Evolutionary conservation across 768 basidiomycete species (phyloP), one percentile per base, ranked within the genome.

Genomic region (Neoboletus brunneissimus): DNA sequence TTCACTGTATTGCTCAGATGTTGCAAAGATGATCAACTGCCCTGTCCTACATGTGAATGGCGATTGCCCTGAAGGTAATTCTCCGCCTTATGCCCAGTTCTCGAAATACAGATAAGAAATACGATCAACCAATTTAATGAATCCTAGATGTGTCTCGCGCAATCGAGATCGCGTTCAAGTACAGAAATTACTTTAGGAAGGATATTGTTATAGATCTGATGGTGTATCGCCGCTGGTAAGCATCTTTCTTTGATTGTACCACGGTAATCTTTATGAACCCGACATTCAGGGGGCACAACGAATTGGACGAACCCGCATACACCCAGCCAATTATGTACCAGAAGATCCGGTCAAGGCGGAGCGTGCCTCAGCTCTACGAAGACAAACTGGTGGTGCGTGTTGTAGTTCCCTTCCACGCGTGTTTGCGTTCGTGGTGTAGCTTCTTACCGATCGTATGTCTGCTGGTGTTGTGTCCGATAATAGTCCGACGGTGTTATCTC

Each of bases 281-380:
- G 37, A 51, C 55, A 25, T 29, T 48, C 58, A 85, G 91, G 83
- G 84, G 92, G 2, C 93, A 94, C 68, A 95, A 95, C 64, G 93
- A 94, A 70, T 79, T 94, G 31, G 91, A 94, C 65, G 81, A 94
- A 50, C 91, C 91, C 0, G 83, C 84, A 16, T 89, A 93, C 68
- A 96, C 94, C 0, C 88, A 88, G 56, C 94, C 94, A 0, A 74
- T 87, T 11, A 97, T 96, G 94, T 97, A 97, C 72, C 80, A 90
- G 70, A 84, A 89, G 73, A 95, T 96, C 64, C 81, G 85, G 7
- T 80, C 85, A 0, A 78, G 93, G 47, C 81, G 78, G 45, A 89
- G 88, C 13, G 91, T 94, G 5, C 91, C 92, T 6, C 77, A 85
- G 50, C 74, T 92, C 13, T 96, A 94, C 67, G 91, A 94, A 65